These are phyloP conservation scores for Talaromyces verruculosus DNA, from an alignment of 2,329 filamentous ascomycete genomes.

Conservation along the genomic window DNA sequence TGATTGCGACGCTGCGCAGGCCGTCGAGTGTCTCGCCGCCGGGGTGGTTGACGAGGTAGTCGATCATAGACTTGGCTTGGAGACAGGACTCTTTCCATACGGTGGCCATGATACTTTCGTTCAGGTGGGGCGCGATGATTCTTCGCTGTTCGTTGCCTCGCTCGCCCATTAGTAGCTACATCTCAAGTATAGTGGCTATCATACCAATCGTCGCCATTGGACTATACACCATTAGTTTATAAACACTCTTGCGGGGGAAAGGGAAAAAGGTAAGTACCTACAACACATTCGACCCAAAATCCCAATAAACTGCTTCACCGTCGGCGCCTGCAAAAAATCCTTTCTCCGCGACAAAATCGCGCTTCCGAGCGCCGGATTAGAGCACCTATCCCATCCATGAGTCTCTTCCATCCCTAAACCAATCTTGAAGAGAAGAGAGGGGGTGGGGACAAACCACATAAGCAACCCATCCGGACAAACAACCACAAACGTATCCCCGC, in stretches of 20 bases:
- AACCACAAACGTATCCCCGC: slow-evolving; percentile 33
- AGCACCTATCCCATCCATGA: slow-evolving; percentile 24
- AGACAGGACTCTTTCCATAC: slow-evolving; percentile 38
- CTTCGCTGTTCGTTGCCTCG: slow-evolving; percentile 36
- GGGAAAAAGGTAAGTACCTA: slow-evolving; percentile 22
- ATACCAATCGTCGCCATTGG: slow-evolving; percentile 34
- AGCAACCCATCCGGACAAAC: slow-evolving; percentile 31
- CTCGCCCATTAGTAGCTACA: no score
- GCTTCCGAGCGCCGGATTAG: slow-evolving; percentile 34
- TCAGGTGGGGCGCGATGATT: slow-evolving; percentile 38
- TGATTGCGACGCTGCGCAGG: slow-evolving; percentile 39
- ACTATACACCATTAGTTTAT: slow-evolving; percentile 20
- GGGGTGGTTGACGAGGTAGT: slow-evolving; percentile 29
- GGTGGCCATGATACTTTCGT: slow-evolving; percentile 37
- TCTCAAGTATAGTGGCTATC: neutral
- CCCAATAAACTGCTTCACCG: slow-evolving; percentile 32
- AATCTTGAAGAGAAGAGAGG: slow-evolving; percentile 9
- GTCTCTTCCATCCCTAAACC: no score
- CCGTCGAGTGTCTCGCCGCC: slow-evolving; percentile 30
- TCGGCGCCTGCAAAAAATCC: slow-evolving; percentile 36
- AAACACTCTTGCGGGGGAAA: neutral
- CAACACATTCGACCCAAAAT: slow-evolving; percentile 40
- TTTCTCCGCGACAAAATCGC: slow-evolving; percentile 36
- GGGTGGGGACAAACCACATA: slow-evolving; percentile 20
- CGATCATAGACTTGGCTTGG: slow-evolving; percentile 35